phyloP scores from a whole-genome alignment of 176 grass and related monocot genomes.

The Zoysia pacifica region DNA sequence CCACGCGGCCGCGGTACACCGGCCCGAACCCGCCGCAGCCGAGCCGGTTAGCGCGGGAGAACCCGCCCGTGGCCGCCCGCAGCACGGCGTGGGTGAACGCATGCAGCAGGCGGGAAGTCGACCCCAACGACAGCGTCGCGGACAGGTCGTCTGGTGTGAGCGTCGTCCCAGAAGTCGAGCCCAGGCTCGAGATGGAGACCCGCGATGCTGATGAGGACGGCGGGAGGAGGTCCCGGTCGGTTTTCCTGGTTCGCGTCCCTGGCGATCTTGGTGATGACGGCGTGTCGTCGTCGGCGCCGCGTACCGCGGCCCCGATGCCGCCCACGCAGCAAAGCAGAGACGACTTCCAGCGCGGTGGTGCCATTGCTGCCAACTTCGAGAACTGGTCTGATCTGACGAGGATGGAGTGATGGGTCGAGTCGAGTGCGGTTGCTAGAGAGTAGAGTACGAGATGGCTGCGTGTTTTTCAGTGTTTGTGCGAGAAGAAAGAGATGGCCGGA shows the following conservation, averaged over 20 bases:
- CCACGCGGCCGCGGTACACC: slow-evolving; percentile 61
- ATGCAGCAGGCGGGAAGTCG: slow-evolving; percentile 42
- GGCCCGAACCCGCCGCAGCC: slow-evolving; percentile 82
- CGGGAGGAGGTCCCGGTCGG: not conserved
- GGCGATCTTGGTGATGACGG: not conserved
- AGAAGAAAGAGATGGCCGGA: not conserved
- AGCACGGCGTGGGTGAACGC: slow-evolving; percentile 77
- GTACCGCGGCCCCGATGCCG: not conserved
- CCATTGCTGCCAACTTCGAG: slow-evolving; percentile 3
- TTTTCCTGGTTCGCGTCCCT: not conserved
- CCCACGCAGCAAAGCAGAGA: slow-evolving; percentile 42
- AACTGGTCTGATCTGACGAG: not conserved
- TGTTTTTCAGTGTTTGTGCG: not conserved
- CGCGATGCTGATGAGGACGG: slow-evolving; percentile 32
- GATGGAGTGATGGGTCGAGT: not conserved
- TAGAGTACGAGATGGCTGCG: too few relatives aligned
- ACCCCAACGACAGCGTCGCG: slow-evolving; percentile 34
- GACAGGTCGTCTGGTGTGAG: slow-evolving; percentile 77
- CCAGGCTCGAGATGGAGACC: slow-evolving; percentile 61
- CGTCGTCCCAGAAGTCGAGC: slow-evolving; percentile 37
- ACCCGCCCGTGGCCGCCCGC: slow-evolving; percentile 45
- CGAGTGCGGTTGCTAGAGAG: too few relatives aligned
- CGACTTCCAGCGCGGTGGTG: slow-evolving; percentile 32
- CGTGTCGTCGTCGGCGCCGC: not conserved
- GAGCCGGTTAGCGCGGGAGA: slow-evolving; percentile 65